Base-by-base conservation (phyloP, 495 filamentous ascomycete species). In the Neurospora tetraspora region DNA sequence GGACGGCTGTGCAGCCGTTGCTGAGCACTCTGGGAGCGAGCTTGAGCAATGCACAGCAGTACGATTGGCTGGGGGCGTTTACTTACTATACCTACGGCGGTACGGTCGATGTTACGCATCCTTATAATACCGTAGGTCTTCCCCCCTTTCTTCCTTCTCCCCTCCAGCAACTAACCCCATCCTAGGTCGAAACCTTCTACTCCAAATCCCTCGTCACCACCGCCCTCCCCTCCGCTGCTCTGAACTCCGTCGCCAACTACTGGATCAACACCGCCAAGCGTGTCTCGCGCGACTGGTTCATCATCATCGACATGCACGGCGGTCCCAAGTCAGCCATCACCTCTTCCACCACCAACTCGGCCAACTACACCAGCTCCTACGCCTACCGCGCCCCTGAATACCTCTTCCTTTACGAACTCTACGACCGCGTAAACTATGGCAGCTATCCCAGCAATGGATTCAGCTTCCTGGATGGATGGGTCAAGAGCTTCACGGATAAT, bases 151-250 rank as follows among this genome's bases (percentile, higher is more conserved):
- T 43, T 37, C 31, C 9, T 5, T 40, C 10, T 2, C 7, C 10
- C 39, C 18, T 45, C 4, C 9, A n/a, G 71, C 45, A 5, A 37
- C 18, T 10, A 40, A 9, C 20, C 76, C 69, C 47, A 71, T 39
- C 20, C n/a, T 14, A 83, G 84, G 81, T 82, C 75, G 83, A 84
- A 74, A 81, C 81, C 0, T 85, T 85, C 73, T 85, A 83, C 76
- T 78, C 82, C 76, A 84, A 83, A 75, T 82, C 81, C 71, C 47
- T 85, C 45, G 81, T 83, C 20, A 81, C 83, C 53, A 76, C 76
- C 11, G 80, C 82, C 1, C 76, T 85, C 40, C 78, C 76, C 27
- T 74, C 73, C 36, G 74, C 73, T 7, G 76, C 79, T 5, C 76
- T 84, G 14, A 76, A 81, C 71, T 74, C 74, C 18, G 82, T 84